A percentile compares a stretch with the other conserved stretches of the same genome.
Conservation (phyloP, 2,329 filamentous ascomycete genomes). For the Sodiomyces alkalinus region DNA sequence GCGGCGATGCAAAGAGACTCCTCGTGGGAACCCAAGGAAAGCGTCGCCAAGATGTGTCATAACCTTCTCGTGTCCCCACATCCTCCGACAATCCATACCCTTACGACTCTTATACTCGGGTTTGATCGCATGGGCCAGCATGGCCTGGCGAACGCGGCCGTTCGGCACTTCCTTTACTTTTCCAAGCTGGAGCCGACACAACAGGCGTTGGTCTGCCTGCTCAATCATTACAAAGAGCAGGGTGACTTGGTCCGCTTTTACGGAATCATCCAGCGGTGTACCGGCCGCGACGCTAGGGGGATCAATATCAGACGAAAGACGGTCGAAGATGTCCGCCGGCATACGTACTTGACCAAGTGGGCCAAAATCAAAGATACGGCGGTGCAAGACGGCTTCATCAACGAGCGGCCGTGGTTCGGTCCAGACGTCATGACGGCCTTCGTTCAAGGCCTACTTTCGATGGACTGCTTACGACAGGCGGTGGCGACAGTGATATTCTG, state of each 20-base stretch:
- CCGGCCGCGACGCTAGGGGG: conserved; percentile 25
- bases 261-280: conserved; percentile 27
- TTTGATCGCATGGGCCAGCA: conserved; percentile 38
- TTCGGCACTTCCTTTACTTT: conserved; percentile 31
- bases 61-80: conserved; percentile 49
- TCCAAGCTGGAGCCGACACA: conserved; percentile 30
- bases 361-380: conserved; percentile 11
- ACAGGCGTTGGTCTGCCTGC: conserved; percentile 30
- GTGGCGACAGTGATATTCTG: conserved; percentile 24
- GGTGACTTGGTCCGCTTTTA: conserved; percentile 27
- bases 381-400: conserved; percentile 18
- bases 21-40: neutral
- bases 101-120: conserved; percentile 55
- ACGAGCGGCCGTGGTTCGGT: conserved; percentile 23
- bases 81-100: conserved; percentile 52
- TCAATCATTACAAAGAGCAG: conserved; percentile 32
- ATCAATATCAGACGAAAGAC: conserved; percentile 21
- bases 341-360: conserved; percentile 15
- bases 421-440: conserved; percentile 27
- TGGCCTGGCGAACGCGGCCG: conserved; percentile 34
- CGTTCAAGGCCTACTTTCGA: conserved; percentile 31
- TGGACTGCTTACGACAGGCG: conserved; percentile 28
- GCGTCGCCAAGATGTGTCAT: conserved; percentile 37
- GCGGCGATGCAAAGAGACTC: neutral
- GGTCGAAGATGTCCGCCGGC: conserved; percentile 15